phyloP scores from a whole-genome alignment of 164 flowering plant genomes.

The Vitis cinerea region DNA sequence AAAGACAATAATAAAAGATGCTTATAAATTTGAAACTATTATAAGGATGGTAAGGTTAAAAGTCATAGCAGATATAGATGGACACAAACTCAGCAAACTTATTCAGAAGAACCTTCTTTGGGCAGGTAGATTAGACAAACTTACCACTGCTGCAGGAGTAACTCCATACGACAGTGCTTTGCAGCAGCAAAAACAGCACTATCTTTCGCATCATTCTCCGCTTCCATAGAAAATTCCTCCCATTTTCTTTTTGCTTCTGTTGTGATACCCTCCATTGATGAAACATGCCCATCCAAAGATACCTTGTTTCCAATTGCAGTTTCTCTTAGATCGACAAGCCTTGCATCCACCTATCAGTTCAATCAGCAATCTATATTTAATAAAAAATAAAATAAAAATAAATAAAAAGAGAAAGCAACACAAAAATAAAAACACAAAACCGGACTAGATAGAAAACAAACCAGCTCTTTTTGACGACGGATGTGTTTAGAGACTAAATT shows the following conservation, averaged over 20 bases:
- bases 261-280: slow-evolving; percentile 54
- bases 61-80: not conserved
- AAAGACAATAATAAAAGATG: not conserved
- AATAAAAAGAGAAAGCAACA: not conserved
- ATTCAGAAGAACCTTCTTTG: not conserved
- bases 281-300: slow-evolving; percentile 69
- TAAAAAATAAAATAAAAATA: not conserved
- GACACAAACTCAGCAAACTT: no score
- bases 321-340: slow-evolving; percentile 58
- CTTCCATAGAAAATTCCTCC: slow-evolving; percentile 65
- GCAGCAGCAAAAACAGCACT: slow-evolving; percentile 79
- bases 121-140: slow-evolving; percentile 8
- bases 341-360: slow-evolving; percentile 63
- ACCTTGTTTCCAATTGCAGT: slow-evolving; percentile 44
- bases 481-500: slow-evolving; percentile 57
- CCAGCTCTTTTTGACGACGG: slow-evolving; percentile 79
- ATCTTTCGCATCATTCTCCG: slow-evolving; percentile 63
- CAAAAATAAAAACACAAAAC: not conserved
- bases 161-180: slow-evolving; percentile 93
- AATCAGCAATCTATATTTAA: not conserved
- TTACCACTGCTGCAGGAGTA: slow-evolving; percentile 68
- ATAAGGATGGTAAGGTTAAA: not conserved
- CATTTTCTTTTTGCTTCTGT: slow-evolving; percentile 88
- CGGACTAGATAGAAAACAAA: slow-evolving; percentile 21
- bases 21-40: not conserved